These are phyloP conservation scores for Euphrasia confusa DNA, from an alignment of 257 asterid genomes.

Conservation along the genomic window DNA sequence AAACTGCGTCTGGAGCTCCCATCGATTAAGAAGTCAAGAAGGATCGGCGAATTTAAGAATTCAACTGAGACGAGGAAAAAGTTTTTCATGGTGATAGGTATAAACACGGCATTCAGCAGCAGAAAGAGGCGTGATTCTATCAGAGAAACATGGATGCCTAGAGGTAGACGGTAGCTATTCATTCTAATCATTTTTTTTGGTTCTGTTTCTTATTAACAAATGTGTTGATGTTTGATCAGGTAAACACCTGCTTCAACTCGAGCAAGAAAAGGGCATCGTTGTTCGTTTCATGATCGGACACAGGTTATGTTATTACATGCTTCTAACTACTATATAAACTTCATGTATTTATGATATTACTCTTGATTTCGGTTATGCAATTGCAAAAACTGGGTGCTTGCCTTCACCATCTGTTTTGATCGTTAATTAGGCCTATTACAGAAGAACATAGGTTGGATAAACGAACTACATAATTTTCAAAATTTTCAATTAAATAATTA, in stretches of 20 bases:
- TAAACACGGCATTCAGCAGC: slow-evolving; percentile 80
- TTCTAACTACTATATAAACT: neutral
- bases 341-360: no score
- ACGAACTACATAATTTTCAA: no score
- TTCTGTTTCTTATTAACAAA: neutral
- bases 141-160: slow-evolving; percentile 89
- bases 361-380: neutral
- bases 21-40: slow-evolving; percentile 30
- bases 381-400: neutral
- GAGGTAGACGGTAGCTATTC: slow-evolving; percentile 35
- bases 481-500: no score
- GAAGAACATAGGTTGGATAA: no score
- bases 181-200: neutral
- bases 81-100: slow-evolving; percentile 65
- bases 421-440: no score
- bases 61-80: slow-evolving; percentile 29
- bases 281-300: slow-evolving; percentile 85
- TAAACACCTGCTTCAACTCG: slow-evolving; percentile 49
- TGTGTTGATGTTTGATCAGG: slow-evolving; percentile 32
- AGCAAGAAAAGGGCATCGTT: slow-evolving; percentile 72
- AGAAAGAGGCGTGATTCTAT: slow-evolving; percentile 82
- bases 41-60: slow-evolving; percentile 29
- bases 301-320: slow-evolving; percentile 44
- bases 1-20: slow-evolving; percentile 54
- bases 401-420: no score